A percentile compares a stretch with the other conserved stretches of the same genome.
Evolutionary conservation across 2,329 filamentous ascomycete species (phyloP).

Genomic region (Zymoseptoria pseudotritici): DNA sequence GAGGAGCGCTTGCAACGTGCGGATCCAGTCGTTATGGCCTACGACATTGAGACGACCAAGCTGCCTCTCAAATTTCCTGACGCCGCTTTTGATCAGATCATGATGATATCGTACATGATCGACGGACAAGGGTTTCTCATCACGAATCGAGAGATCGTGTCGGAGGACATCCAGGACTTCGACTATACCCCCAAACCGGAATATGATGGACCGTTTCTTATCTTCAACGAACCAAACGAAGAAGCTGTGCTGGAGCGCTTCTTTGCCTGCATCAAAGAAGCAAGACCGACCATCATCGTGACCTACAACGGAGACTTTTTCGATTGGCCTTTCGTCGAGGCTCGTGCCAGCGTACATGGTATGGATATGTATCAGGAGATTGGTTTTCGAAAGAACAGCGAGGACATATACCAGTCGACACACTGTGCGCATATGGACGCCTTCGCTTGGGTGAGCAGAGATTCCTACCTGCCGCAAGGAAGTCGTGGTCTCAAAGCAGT

Average conservation of each 20-base stretch:
- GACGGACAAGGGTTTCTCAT: conserved; percentile 96
- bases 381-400: conserved; percentile 87
- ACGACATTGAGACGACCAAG: conserved; percentile 97
- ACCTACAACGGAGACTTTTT: conserved; percentile 99
- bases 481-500: conserved; percentile 96
- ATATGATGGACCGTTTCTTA: conserved; percentile 90
- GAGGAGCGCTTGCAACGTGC: conserved; percentile 83
- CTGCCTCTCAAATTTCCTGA: conserved; percentile 95
- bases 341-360: conserved; percentile 82
- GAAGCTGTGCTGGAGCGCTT: conserved; percentile 82
- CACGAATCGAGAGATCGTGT: conserved; percentile 95
- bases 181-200: conserved; percentile 97
- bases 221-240: conserved; percentile 96
- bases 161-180: conserved; percentile 94
- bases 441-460: conserved; percentile 97
- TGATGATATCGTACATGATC: conserved; percentile 99
- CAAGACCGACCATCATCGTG: conserved; percentile 88
- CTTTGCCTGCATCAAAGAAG: conserved; percentile 92
- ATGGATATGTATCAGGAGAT: conserved; percentile 99
- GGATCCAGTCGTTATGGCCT: conserved; percentile 97
- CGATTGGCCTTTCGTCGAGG: conserved; percentile 98
- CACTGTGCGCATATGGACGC: conserved; percentile 99
- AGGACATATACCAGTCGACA: conserved; percentile 93
- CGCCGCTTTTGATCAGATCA: conserved; percentile 87
- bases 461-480: conserved; percentile 94